A percentile compares a stretch with the other conserved stretches of the same genome.
These are phyloP conservation scores for Aurifilum marmelostoma DNA, from an alignment of 2,329 filamentous ascomycete species.

Conservation along the genomic window DNA sequence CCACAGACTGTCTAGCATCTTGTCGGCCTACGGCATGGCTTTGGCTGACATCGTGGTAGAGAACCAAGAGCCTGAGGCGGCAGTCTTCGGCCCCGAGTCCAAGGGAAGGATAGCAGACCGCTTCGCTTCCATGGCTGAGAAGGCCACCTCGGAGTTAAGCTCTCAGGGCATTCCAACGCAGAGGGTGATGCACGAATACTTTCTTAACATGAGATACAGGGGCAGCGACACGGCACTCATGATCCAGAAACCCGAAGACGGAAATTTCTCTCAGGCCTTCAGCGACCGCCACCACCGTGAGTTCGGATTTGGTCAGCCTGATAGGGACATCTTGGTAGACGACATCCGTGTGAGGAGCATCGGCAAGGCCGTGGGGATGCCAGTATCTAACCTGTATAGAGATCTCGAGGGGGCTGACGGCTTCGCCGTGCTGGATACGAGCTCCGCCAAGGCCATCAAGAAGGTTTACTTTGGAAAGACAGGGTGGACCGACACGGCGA, in stretches of 20 bases:
- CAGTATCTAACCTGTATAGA: conserved; percentile 76
- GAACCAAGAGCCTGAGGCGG: conserved; percentile 75
- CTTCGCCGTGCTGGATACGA: conserved; percentile 59
- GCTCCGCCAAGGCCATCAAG: conserved; percentile 53
- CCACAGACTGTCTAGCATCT: conserved; percentile 83
- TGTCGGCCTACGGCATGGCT: conserved; percentile 92
- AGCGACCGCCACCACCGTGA: conserved; percentile 87
- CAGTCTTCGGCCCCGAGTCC: conserved; percentile 66
- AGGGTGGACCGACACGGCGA: conserved; percentile 74
- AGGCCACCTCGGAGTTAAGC: conserved; percentile 67
- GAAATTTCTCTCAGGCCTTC: conserved; percentile 82
- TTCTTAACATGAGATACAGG: conserved; percentile 90
- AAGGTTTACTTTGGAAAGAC: conserved; percentile 80
- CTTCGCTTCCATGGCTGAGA: conserved; percentile 65
- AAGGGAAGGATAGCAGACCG: conserved; percentile 69
- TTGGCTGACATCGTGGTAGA: conserved; percentile 92
- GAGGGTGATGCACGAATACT: conserved; percentile 84
- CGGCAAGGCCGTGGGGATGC: conserved; percentile 71
- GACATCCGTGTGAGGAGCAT: conserved; percentile 88
- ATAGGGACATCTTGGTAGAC: conserved; percentile 86
- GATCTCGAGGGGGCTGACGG: conserved; percentile 63
- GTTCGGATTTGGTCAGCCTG: conserved; percentile 84
- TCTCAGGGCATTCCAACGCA: conserved; percentile 79
- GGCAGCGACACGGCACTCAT: conserved; percentile 91
- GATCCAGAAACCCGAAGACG: conserved; percentile 73